Percentiles rank a stretch among this genome's conserved stretches.
phyloP scores from a whole-genome alignment of 2,329 filamentous ascomycete genomes.

The Botrytis aclada region DNA sequence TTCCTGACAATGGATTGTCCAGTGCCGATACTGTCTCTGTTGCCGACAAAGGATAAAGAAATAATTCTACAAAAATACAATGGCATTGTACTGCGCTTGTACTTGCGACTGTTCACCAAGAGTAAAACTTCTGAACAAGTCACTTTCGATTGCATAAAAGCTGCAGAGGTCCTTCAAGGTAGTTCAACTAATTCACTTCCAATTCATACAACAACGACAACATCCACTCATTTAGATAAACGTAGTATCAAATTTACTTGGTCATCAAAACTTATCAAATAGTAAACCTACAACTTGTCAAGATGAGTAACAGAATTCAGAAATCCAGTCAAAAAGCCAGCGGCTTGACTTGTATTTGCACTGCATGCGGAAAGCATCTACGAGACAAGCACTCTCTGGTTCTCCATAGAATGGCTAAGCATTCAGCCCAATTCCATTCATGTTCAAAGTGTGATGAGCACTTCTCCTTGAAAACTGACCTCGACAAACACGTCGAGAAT shows the following conservation, averaged over 20 bases:
- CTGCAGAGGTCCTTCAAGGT: too few relatives aligned
- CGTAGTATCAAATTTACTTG: not conserved
- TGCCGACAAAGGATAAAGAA: not conserved
- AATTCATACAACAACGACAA: not conserved
- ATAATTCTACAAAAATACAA: not conserved
- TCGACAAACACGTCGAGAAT: not conserved
- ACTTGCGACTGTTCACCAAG: not conserved
- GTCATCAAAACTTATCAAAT: not conserved
- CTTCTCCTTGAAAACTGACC: rapidly evolving
- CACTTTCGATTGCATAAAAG: not conserved
- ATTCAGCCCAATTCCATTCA: not conserved
- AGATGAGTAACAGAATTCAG: not conserved
- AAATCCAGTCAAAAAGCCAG: not conserved
- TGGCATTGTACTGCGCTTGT: not conserved
- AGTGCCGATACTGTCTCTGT: not conserved
- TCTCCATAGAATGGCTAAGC: not conserved
- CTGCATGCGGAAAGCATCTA: not conserved
- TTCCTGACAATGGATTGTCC: not conserved
- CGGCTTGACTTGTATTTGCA: not conserved
- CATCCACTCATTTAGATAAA: not conserved
- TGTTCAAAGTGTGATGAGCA: not conserved
- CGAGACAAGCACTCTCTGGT: not conserved
- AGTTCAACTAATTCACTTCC: not conserved
- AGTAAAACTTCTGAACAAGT: not conserved
- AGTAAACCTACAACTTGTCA: not conserved